phyloP scores from a whole-genome alignment of 179 eudicot genomes.

The Silene coronaria region DNA sequence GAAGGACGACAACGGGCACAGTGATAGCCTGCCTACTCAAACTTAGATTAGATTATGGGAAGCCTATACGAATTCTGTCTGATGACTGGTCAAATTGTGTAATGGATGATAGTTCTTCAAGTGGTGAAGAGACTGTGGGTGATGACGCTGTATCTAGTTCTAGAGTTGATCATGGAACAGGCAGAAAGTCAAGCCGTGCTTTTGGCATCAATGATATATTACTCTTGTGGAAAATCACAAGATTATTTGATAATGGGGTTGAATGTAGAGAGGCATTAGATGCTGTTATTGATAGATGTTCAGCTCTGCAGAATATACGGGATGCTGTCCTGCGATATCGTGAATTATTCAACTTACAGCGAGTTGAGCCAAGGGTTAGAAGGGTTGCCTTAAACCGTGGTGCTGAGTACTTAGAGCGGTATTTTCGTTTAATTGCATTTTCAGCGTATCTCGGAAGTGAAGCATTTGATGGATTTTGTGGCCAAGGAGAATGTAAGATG shows the following conservation, averaged over 20 bases:
- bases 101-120: constrained; percentile 43
- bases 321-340: constrained; percentile 89
- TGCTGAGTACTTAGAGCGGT: constrained; percentile 93
- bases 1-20: constrained; percentile 94
- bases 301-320: constrained; percentile 91
- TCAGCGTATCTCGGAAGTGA: constrained; percentile 96
- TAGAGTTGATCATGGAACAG: constrained; percentile 33
- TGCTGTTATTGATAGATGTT: constrained; percentile 87
- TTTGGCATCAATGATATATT: constrained; percentile 91
- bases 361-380: constrained; percentile 82
- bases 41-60: constrained; percentile 80
- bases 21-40: constrained; percentile 93
- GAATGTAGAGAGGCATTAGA: constrained; percentile 92
- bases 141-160: constrained; percentile 34
- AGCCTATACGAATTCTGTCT: constrained; percentile 58
- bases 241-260: constrained; percentile 91
- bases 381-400: constrained; percentile 87
- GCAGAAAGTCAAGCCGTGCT: constrained; percentile 43
- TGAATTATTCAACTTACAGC: constrained; percentile 73
- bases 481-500: constrained; percentile 66
- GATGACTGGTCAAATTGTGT: constrained; percentile 45
- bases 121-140: constrained; percentile 64
- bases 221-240: constrained; percentile 83
- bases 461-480: constrained; percentile 84
- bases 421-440: constrained; percentile 90